phyloP scores from a whole-genome alignment of 176 grass and related monocot species.

The Ampelocalamus luodianensis region DNA sequence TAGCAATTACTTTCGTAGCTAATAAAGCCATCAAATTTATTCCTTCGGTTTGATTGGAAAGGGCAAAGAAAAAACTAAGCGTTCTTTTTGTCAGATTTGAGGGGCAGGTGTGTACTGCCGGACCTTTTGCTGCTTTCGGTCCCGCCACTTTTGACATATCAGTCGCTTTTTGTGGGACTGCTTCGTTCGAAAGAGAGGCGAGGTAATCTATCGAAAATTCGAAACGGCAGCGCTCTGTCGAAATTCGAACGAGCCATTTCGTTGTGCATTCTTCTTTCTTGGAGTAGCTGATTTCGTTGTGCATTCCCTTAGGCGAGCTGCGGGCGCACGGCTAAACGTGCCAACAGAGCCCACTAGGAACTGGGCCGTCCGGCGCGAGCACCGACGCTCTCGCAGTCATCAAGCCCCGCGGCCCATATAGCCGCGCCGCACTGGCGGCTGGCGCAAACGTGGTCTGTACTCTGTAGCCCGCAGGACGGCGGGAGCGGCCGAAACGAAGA shows the following conservation, averaged over 20 bases:
- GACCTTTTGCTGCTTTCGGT: background rate
- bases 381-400: background rate
- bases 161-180: background rate
- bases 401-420: background rate
- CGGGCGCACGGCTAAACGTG: background rate
- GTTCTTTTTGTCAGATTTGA: slow-evolving; percentile 1
- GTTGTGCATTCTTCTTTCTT: background rate
- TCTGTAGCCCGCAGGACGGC: too few species aligned
- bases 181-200: background rate
- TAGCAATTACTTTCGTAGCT: background rate
- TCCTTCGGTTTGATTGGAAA: background rate
- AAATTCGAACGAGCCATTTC: background rate
- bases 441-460: too few species aligned
- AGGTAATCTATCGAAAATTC: background rate
- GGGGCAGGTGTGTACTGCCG: background rate
- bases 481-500: background rate
- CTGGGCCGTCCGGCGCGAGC: background rate
- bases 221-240: background rate
- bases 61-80: background rate
- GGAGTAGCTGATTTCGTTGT: background rate
- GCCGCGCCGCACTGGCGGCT: background rate
- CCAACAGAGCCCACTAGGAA: background rate
- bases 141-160: background rate
- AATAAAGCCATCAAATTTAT: background rate
- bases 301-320: background rate